Evolutionary conservation across 2,329 filamentous ascomycete species (phyloP), one percentile per base, ranked within the genome.

Genomic region (Cladophialophora carrionii): DNA sequence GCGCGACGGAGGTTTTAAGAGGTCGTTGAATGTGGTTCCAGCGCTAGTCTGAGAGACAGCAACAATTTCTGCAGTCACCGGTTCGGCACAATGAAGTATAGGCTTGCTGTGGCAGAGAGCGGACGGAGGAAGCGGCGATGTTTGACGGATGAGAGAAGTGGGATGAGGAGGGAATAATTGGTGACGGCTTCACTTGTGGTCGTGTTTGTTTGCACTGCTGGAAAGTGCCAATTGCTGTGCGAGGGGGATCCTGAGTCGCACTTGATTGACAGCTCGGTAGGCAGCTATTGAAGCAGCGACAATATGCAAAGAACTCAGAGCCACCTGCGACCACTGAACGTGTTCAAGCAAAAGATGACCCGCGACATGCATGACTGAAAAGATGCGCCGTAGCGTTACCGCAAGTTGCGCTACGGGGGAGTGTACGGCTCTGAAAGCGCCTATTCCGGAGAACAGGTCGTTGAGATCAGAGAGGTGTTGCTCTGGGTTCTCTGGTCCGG

Each of bases 271-370:
- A 51, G 20, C 24, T 29, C 9, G 48, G 9, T 51, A 51, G 24
- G 10, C 20, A 51, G 20, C 48, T 51, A 12, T 12, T n/a, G 48
- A 29, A 26, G 48, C 20, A 51, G 48, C 24, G 20, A 51, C 22
- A 10, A 24, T 29, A 51, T 51, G 14, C 14, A 51, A 51, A 51
- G 20, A 14, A 24, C 26, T 24, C 22, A 12, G 52, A 54, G 29
- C 52, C 52, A 54, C n/a, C 52, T 54, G 52, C 52, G 52, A 34
- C 29, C 52, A 32, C 31, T 54, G 52, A 54, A 54, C 37, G 24
- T 54, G 24, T 22, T 12, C 52, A 31, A 29, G 29, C 22, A 32
- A 54, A 53, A 34, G 52, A 54, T 54, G 52, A 54, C 52, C 52
- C 52, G 52, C 52, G 52, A 54, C 52, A 54, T 32, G 22, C 24